phyloP scores from a whole-genome alignment of 1,284 basidiomycete species.

The Moniliophthora roreri region DNA sequence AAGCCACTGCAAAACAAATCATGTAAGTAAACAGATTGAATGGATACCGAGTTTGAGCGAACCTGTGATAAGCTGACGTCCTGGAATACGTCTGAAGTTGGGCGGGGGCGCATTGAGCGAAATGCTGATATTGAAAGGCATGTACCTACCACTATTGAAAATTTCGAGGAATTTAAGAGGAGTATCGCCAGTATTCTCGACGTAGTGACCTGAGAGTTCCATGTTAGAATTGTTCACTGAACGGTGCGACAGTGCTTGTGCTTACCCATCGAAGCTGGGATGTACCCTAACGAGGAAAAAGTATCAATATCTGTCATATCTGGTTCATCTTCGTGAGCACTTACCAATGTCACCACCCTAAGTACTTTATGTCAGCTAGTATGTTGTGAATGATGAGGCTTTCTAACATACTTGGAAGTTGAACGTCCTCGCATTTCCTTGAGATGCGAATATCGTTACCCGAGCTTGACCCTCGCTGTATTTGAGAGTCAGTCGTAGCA shows the following conservation, averaged over 20 bases:
- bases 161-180: conserved; percentile 66
- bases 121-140: neutral
- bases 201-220: conserved; percentile 50
- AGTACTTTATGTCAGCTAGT: too few relatives aligned
- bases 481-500: too few relatives aligned
- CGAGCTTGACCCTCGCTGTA: conserved; percentile 48
- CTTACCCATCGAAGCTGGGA: conserved; percentile 56
- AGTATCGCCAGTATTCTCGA: conserved; percentile 70
- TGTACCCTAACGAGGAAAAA: conserved; percentile 43
- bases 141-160: conserved; percentile 48
- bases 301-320: neutral
- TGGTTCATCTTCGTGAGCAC: conserved; percentile 10
- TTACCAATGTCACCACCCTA: conserved; percentile 63
- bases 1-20: conserved; percentile 29
- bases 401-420: conserved; percentile 45
- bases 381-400: too few relatives aligned
- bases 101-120: neutral
- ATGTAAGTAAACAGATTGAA: neutral
- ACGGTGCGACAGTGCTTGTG: neutral
- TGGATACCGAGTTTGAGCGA: conserved; percentile 6
- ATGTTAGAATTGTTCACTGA: neutral
- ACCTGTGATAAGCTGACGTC: conserved; percentile 66
- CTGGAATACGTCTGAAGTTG: conserved; percentile 51
- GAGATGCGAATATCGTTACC: conserved; percentile 63
- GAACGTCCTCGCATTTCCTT: conserved; percentile 64